These are phyloP conservation scores for Parafenestella ontariensis DNA, from an alignment of 2,329 filamentous ascomycete genomes.

Conservation along the genomic window DNA sequence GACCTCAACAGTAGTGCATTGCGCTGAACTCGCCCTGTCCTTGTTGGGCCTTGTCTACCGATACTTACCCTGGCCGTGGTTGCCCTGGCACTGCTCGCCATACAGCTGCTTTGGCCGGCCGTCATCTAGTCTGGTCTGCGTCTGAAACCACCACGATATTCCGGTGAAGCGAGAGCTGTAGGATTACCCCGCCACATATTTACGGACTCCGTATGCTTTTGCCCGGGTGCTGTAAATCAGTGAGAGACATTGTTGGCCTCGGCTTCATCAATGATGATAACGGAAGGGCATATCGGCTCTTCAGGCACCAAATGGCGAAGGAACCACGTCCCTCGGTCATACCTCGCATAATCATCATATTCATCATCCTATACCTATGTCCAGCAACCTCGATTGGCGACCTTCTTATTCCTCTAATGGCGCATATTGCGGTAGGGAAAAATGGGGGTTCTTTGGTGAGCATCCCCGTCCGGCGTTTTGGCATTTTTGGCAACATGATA, in stretches of 20 bases:
- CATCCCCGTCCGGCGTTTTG: slow-evolving; percentile 15
- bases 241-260: slow-evolving; percentile 8
- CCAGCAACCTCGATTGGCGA: neutral
- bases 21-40: slow-evolving; percentile 4
- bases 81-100: slow-evolving; percentile 17
- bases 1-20: slow-evolving; percentile 49
- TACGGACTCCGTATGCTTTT: neutral
- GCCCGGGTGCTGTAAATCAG: slow-evolving; percentile 6
- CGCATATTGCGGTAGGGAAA: slow-evolving; percentile 14
- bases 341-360: no score
- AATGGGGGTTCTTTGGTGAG: slow-evolving; percentile 13
- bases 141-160: slow-evolving; percentile 11
- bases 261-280: no score
- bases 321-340: neutral
- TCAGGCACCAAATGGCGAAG: neutral
- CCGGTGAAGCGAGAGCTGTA: slow-evolving; percentile 20
- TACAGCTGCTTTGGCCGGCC: slow-evolving; percentile 11
- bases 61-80: slow-evolving; percentile 15
- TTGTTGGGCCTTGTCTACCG: slow-evolving; percentile 21
- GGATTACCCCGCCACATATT: no score
- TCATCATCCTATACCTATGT: neutral
- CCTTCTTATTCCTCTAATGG: slow-evolving; percentile 9
- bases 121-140: slow-evolving; percentile 9
- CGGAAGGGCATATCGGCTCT: neutral
- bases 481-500: slow-evolving; percentile 20